Percentiles rank a stretch among this genome's conserved stretches.
Conservation (phyloP, 2,329 filamentous ascomycete genomes). For the Dactylellina cionopaga region DNA sequence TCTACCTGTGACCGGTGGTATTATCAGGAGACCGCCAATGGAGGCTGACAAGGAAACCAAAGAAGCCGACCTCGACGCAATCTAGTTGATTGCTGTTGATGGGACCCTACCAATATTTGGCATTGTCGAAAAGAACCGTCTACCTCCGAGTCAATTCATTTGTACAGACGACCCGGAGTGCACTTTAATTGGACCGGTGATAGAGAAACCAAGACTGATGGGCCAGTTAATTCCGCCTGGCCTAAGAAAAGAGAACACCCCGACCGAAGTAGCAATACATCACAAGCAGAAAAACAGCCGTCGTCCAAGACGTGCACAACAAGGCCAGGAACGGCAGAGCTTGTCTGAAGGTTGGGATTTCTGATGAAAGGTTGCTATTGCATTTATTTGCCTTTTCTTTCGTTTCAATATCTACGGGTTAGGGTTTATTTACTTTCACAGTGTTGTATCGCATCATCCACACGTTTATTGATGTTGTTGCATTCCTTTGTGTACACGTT, state of each 20-base stretch:
- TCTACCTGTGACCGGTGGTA: slow-evolving; percentile 90
- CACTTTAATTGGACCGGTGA: not conserved
- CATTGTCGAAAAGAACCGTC: slow-evolving; percentile 2
- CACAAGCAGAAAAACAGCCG: not conserved
- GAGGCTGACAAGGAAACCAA: slow-evolving; percentile 14
- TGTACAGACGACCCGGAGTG: slow-evolving; percentile 25
- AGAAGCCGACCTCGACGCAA: slow-evolving; percentile 7
- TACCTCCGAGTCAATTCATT: slow-evolving; percentile 10
- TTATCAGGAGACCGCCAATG: slow-evolving; percentile 73
- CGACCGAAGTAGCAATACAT: not conserved
- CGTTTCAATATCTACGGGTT: no score
- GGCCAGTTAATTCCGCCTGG: slow-evolving; percentile 13
- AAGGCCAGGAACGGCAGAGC: no score
- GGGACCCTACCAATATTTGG: slow-evolving; percentile 13
- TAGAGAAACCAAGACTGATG: not conserved
- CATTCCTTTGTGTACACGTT: no score
- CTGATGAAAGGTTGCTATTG: no score
- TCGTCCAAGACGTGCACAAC: no score
- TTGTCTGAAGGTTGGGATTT: no score
- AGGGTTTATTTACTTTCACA: no score
- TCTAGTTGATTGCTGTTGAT: slow-evolving; percentile 27
- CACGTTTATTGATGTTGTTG: no score
- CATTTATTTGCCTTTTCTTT: no score
- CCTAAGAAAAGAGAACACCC: not conserved
- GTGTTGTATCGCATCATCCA: no score